Evolutionary conservation across 352 stramenopile species (phyloP).

Genomic region (Globisporangium okanoganense): DNA sequence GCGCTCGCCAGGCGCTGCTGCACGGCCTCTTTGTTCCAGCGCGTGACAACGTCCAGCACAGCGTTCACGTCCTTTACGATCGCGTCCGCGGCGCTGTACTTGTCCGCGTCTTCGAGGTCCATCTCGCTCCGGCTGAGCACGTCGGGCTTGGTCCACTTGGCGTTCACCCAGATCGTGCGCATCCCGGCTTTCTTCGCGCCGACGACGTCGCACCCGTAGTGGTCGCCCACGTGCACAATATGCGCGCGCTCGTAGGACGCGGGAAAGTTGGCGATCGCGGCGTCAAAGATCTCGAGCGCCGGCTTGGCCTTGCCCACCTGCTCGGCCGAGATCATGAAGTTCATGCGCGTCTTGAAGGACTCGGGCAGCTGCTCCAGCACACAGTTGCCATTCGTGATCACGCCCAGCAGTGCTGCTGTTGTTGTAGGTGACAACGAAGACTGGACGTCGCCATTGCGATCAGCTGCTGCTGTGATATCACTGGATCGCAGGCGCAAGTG

Average conservation of each 20-base stretch:
- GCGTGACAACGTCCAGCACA: conserved; percentile 37
- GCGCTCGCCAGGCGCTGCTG: neutral
- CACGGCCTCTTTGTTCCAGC: conserved; percentile 35
- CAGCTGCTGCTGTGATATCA: neutral
- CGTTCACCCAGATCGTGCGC: conserved; percentile 66
- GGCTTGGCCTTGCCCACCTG: conserved; percentile 45
- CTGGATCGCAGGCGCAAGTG: conserved; percentile 20
- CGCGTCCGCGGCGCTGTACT: conserved; percentile 44
- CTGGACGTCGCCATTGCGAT: neutral
- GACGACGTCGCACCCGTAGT: conserved; percentile 69
- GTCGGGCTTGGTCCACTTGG: conserved; percentile 34
- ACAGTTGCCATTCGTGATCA: conserved; percentile 82
- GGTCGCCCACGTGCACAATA: conserved; percentile 70
- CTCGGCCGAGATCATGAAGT: conserved; percentile 57
- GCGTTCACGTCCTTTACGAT: conserved; percentile 51
- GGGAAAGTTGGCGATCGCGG: conserved; percentile 37
- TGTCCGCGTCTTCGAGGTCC: conserved; percentile 1
- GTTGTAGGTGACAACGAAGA: neutral
- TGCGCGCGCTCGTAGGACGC: conserved; percentile 23
- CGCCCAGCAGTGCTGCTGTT: conserved; percentile 20
- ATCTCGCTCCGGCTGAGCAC: conserved; percentile 21
- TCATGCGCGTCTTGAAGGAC: conserved; percentile 38
- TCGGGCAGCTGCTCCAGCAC: conserved; percentile 34
- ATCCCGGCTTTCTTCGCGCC: conserved; percentile 59
- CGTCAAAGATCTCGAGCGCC: conserved; percentile 47